These are phyloP conservation scores for Colletotrichum orbiculare DNA, from an alignment of 2,329 filamentous ascomycete genomes.

Conservation along the genomic window DNA sequence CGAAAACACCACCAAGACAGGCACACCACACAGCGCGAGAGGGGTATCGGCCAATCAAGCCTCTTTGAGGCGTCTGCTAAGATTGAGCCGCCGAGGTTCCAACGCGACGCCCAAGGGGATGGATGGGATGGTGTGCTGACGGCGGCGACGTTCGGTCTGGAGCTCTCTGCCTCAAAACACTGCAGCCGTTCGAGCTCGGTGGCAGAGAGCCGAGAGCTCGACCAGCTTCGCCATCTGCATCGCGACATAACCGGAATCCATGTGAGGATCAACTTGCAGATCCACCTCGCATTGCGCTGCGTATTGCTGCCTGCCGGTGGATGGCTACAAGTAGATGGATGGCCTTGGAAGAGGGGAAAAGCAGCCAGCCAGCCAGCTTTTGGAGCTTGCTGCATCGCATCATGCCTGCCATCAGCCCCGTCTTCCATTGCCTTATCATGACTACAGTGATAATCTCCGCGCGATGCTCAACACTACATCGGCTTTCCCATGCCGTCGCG, in stretches of 20 bases:
- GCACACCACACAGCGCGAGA: slow-evolving; percentile 17
- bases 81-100: slow-evolving; percentile 20
- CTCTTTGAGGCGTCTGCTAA: slow-evolving; percentile 11
- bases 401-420: slow-evolving; percentile 1
- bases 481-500: neutral
- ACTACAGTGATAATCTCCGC: slow-evolving; percentile 15
- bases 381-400: neutral
- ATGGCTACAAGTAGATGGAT: no score
- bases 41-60: slow-evolving; percentile 25
- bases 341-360: neutral
- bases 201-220: neutral
- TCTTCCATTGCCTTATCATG: neutral
- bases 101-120: neutral
- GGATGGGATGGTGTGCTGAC: slow-evolving; percentile 25
- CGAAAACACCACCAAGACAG: neutral
- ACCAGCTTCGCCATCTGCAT: neutral
- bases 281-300: slow-evolving; percentile 1
- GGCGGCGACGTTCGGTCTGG: neutral
- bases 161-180: neutral
- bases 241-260: slow-evolving; percentile 11
- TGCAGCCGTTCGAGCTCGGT: no score
- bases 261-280: neutral
- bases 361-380: neutral
- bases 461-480: neutral
- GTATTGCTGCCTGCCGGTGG: neutral